Evolutionary conservation across 1,284 basidiomycete species (phyloP), one percentile per base, ranked within the genome.

Genomic region (Ceratobasidium papillatum): DNA sequence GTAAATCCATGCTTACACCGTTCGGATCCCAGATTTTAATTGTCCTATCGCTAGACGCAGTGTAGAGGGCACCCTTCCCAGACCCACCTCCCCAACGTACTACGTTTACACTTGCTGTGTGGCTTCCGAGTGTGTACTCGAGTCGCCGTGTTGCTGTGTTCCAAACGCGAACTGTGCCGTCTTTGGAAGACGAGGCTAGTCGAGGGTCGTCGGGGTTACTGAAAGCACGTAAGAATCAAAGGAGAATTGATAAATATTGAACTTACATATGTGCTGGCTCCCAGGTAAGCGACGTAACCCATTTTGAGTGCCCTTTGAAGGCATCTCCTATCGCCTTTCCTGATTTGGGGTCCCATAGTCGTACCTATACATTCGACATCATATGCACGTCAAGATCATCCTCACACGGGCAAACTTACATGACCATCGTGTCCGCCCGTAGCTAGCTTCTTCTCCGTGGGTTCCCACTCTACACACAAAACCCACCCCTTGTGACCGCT

Each of bases 241-340:
- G 17, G 49, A 22, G 5, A 43, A 34, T 32, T 9, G 9, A 34
- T 34, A 27, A 36, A 54, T 63, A 19, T 22, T 43, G 14, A n/a
- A 80, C 85, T 59, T 79, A 94, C 91, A 97, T 84, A 82, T 99
- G 98, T 63, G 96, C 90, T 4, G 98, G 97, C 81, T 99, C 97
- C 93, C 96, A 99, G 32, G 96, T 89, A 25, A 99, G 87, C n/a
- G 93, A 94, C 0, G 93, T 99, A 77, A 99, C 91, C 96, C 97
- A 99, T 85, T 99, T 99, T 36, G 94, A 87, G 80, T 99, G 98
- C 0, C 97, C 97, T 78, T 91, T 92, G 75, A 98, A 83, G 0
- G 93, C 93, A 74, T 94, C 91, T 27, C 95, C 95, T 14, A 93
- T 85, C 0, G 92, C 84, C 80, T 94, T 93, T 12, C 96, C 96